A percentile compares a stretch with the other conserved stretches of the same genome.
phyloP scores from a whole-genome alignment of 352 stramenopile species.

The Phytopythium delawarense region DNA sequence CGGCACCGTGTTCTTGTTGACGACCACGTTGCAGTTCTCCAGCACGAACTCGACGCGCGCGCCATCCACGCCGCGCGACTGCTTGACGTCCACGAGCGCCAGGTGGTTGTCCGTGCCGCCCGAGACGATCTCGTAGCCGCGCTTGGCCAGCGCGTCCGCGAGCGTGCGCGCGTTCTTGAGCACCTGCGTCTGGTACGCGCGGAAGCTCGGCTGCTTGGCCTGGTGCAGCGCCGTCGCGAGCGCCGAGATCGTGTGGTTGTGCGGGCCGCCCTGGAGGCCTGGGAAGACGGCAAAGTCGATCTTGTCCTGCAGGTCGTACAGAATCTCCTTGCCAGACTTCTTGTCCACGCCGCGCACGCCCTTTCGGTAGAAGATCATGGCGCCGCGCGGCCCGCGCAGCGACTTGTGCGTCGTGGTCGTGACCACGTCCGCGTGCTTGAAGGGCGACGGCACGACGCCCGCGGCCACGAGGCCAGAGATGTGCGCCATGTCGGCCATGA shows the following conservation, averaged over 20 bases:
- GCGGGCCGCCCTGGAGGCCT: slow-evolving; percentile 96
- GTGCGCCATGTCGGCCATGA: slow-evolving; percentile 99
- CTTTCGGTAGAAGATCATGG: slow-evolving; percentile 99
- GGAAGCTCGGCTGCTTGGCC: slow-evolving; percentile 92
- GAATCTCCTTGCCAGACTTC: slow-evolving; percentile 88
- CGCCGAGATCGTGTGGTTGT: slow-evolving; percentile 99
- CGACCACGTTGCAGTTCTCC: slow-evolving; percentile 96
- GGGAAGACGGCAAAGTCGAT: slow-evolving; percentile 99
- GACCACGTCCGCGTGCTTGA: slow-evolving; percentile 98
- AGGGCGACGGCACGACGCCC: slow-evolving; percentile 95
- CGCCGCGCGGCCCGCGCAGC: slow-evolving; percentile 96
- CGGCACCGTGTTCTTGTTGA: slow-evolving; percentile 99
- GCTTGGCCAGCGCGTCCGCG: slow-evolving; percentile 79
- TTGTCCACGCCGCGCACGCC: slow-evolving; percentile 91
- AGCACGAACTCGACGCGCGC: slow-evolving; percentile 95
- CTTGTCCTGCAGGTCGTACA: slow-evolving; percentile 97
- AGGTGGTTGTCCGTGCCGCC: slow-evolving; percentile 99
- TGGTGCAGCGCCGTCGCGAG: slow-evolving; percentile 97
- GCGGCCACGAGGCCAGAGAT: slow-evolving; percentile 97
- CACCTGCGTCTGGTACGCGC: slow-evolving; percentile 98
- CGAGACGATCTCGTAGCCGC: slow-evolving; percentile 96
- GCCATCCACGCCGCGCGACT: slow-evolving; percentile 91
- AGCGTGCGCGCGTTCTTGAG: slow-evolving; percentile 90
- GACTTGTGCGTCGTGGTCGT: slow-evolving; percentile 99
- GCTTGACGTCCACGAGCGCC: slow-evolving; percentile 96